phyloP scores from a whole-genome alignment of 2,329 filamentous ascomycete genomes.

The Hymenoscyphus fraxineus region DNA sequence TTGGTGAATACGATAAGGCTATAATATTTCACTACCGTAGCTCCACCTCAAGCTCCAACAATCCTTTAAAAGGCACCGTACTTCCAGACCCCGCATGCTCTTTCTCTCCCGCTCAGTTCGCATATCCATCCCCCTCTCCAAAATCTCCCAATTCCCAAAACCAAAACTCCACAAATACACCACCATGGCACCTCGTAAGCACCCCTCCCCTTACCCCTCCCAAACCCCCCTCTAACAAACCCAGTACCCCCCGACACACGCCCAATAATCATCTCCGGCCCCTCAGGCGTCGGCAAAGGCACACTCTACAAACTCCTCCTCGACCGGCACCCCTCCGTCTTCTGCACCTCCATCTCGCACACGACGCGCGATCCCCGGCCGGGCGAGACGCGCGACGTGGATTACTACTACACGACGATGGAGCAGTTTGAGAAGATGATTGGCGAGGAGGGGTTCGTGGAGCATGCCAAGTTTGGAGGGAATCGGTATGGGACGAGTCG shows the following conservation, averaged over 20 bases:
- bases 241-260: conserved; percentile 36
- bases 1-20: background rate
- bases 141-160: conserved; percentile 19
- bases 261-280: conserved; percentile 75
- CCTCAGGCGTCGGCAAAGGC: conserved; percentile 76
- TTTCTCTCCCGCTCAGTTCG: conserved; percentile 21
- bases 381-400: conserved; percentile 69
- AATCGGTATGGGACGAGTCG: conserved; percentile 87
- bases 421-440: conserved; percentile 67
- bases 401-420: conserved; percentile 76
- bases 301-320: conserved; percentile 74
- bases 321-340: conserved; percentile 50
- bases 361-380: conserved; percentile 75
- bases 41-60: background rate
- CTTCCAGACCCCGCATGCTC: conserved; percentile 18
- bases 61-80: background rate
- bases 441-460: conserved; percentile 70
- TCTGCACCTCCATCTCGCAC: conserved; percentile 62
- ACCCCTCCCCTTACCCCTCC: conserved; percentile 7
- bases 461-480: conserved; percentile 77
- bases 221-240: conserved; percentile 5
- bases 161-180: conserved; percentile 16
- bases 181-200: conserved; percentile 34
- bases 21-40: background rate
- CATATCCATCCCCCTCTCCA: conserved; percentile 17